Conservation (phyloP, 2,329 filamentous ascomycete species). For the Ceratocystis alfenasii region DNA sequence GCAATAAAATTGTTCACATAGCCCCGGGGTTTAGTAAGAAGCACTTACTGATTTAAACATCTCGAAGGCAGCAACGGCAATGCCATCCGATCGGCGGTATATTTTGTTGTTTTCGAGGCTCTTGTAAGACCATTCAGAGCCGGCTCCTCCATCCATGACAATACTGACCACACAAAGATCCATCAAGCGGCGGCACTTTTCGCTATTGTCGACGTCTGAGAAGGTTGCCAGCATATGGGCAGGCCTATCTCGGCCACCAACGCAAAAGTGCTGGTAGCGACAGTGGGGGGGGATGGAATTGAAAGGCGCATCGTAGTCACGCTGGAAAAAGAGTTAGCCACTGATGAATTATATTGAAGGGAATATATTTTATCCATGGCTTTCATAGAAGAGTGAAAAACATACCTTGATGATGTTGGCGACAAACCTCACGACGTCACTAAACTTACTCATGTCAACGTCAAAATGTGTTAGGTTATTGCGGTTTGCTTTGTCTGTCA, state of each 20-base stretch:
- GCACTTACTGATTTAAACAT: constrained; percentile 70
- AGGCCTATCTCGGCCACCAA: constrained; percentile 64
- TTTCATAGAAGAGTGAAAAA: constrained; percentile 9
- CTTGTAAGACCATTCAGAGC: constrained; percentile 83
- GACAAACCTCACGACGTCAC: constrained; percentile 72
- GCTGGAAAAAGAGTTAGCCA: constrained; percentile 25
- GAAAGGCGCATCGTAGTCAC: constrained; percentile 46
- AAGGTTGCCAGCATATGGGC: constrained; percentile 59
- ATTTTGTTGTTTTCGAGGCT: constrained; percentile 74
- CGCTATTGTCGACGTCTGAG: constrained; percentile 56
- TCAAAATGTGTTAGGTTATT: constrained; percentile 77
- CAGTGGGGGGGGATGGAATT: constrained; percentile 70
- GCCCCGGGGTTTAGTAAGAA: too few species aligned
- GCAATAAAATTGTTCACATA: too few species aligned
- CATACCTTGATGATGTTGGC: constrained; percentile 88
- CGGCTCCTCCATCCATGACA: constrained; percentile 76
- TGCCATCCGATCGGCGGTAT: constrained; percentile 76
- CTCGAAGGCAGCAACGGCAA: constrained; percentile 64
- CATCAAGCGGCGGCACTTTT: constrained; percentile 62
- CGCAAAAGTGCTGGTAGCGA: constrained; percentile 71
- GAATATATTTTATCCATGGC: background rate
- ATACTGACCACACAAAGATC: constrained; percentile 73
- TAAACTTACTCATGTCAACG: constrained; percentile 75
- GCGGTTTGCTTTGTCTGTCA: constrained; percentile 63
- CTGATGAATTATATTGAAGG: background rate